Evolutionary conservation across 2,329 filamentous ascomycete species (phyloP), one percentile per base, ranked within the genome.

Genomic region (Dactylellina sp.): DNA sequence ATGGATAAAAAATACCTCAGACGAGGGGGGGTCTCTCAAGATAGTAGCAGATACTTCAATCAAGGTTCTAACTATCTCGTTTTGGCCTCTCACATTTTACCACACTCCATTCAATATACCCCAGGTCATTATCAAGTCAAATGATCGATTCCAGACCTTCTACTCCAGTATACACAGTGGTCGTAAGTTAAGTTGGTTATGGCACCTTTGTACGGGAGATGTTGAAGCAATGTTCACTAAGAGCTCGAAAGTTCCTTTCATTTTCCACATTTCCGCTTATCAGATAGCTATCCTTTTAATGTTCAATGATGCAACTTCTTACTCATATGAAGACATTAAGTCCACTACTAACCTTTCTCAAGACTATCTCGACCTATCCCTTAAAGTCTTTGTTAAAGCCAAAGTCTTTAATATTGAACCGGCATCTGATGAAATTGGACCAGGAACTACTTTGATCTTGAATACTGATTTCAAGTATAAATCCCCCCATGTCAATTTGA

Each of bases 381-480:
- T 99, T 47, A 87, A 87, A 61, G 92, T 98, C 75, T 89, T 98
- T 76, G 84, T 97, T 79, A 98, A 97, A 84, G 93, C 95, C 75
- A 97, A 94, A 84, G 91, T 99, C 46, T 84, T 99, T 50, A 84
- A 87, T 50, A 86, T 92, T 78, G 86, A 85, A 32, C 89, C 91
- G 0, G 89, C 91, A 35, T 87, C 88, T 37, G 89, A 88, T 61
- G 95, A 96, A 82, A 87, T 90, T 1, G 90, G 89, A 11, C 86
- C 91, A 0, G 92, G 91, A 47, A 93, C 92, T 72, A 88, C 85
- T 0, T 97, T 96, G 82, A 86, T 86, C 50, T 86, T 99, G 75
- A 99, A 99, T 83, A 90, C 93, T 77, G 91, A 93, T 80, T 98
- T 98, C 85, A 97, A 96, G 86, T 93, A 89, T 84, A 99, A 99